phyloP scores from a whole-genome alignment of 139 green algal genomes.

The Volvox reticuliferus region DNA sequence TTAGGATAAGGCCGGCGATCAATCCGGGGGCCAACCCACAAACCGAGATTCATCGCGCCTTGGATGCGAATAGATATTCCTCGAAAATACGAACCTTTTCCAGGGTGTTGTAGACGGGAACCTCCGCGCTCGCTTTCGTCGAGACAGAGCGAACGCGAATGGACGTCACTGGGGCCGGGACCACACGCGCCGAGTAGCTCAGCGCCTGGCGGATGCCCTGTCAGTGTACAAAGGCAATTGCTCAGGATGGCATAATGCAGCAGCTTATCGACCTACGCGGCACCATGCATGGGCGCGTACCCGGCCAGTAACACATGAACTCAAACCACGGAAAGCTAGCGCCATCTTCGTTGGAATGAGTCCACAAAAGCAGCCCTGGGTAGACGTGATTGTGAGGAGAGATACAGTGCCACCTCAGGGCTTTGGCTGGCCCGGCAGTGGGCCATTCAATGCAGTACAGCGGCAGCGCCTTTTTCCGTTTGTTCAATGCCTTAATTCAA shows the following conservation, averaged over 20 bases:
- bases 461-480: too few species aligned
- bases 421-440: too few species aligned
- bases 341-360: conserved; percentile 30
- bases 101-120: conserved; percentile 50
- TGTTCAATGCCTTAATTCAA: too few species aligned
- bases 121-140: conserved; percentile 35
- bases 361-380: not conserved
- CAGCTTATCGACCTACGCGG: not conserved
- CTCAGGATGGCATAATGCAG: not conserved
- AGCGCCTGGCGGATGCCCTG: conserved; percentile 36
- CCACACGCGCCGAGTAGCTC: conserved; percentile 11
- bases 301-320: not conserved
- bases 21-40: not conserved
- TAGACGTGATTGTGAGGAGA: not conserved
- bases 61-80: not conserved
- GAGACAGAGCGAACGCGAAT: not conserved
- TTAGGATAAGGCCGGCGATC: not conserved
- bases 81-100: conserved; percentile 51
- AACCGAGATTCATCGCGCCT: not conserved
- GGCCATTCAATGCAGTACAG: too few species aligned
- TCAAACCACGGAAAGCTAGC: conserved; percentile 2
- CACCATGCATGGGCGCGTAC: not conserved
- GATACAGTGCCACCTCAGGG: too few species aligned
- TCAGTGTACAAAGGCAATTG: not conserved
- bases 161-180: not conserved